Evolutionary conservation across 192 early-diverging fungal genomes (phyloP), one percentile per base, ranked within the genome.

Genomic region (Gaertneriomyces semiglobifer): DNA sequence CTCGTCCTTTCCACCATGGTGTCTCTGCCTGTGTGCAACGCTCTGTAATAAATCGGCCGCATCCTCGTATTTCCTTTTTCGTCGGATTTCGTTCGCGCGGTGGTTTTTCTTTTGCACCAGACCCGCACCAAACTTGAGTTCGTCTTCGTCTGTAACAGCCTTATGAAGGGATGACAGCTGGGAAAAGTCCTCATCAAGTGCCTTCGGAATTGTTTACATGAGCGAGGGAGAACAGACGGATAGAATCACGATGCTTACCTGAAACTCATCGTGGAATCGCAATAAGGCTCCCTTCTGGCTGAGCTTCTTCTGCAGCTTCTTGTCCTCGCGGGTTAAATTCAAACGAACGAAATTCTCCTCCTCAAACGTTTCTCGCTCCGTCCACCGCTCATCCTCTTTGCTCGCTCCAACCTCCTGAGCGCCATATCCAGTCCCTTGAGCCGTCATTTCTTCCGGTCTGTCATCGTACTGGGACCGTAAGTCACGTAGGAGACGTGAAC

Each of bases 331-430:
- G 47, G 81, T 85, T 53, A 92, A 48, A 47, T 77, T 74, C 48
- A 93, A 71, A 55, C 94, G 84, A 41, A 86, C 84, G 74, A 93
- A 93, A 76, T 94, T 93, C 18, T 92, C 89, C 66, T 96, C 94
- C 71, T 96, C 94, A 69, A 89, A 94, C 19, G 78, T 65, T 54
- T 82, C 75, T 42, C 86, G 81, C 65, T 94, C 90, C 8, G 77
- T 76, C 12, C 84, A 79, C 58, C 81, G 61, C 40, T 90, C 85
- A 55, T 86, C 71, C 65, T 76, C 69, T 18, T 74, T 78, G 42
- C 76, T 77, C 52, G 84, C 78, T 8, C 79, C 84, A 38, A 84
- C 86, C 2, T 84, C 75, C n/a, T 56, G 33, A 20, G 68, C 81
- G 53, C 84, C 81, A 69, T 91, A 88, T 0, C 84, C 85, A 59